Conservation (phyloP, 1,284 basidiomycete genomes). For the Abortiporus biennis region DNA sequence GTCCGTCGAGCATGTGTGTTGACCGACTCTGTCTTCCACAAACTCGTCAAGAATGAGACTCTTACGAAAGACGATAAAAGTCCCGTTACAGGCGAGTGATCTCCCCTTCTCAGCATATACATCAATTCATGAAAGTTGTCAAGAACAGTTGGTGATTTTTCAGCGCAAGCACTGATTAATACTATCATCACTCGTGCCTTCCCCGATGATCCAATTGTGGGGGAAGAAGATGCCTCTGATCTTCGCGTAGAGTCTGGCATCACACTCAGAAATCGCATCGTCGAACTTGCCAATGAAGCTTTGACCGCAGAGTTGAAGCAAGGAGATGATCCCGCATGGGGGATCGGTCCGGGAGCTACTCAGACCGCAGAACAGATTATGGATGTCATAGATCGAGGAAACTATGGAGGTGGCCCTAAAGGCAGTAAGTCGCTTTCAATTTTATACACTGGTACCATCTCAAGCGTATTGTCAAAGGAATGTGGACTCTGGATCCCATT, state of each 20-base stretch:
- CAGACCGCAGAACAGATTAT: conserved; percentile 60
- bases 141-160: conserved; percentile 72
- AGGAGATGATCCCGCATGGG: conserved; percentile 55
- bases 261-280: conserved; percentile 64
- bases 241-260: conserved; percentile 51
- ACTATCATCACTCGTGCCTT: conserved; percentile 73
- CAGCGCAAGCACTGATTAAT: conserved; percentile 87
- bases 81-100: conserved; percentile 78
- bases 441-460: not conserved
- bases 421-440: conserved; percentile 59
- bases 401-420: conserved; percentile 65
- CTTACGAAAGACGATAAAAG: conserved; percentile 92
- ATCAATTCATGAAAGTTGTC: conserved; percentile 1
- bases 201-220: conserved; percentile 85
- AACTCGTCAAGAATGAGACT: conserved; percentile 82
- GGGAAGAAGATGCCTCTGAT: conserved; percentile 91
- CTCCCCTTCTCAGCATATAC: not conserved
- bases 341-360: conserved; percentile 50
- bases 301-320: conserved; percentile 49
- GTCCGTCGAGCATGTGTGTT: conserved; percentile 84
- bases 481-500: conserved; percentile 91
- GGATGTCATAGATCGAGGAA: conserved; percentile 84
- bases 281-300: conserved; percentile 81
- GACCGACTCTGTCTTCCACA: conserved; percentile 85
- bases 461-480: conserved; percentile 39